Base-by-base conservation (phyloP, 768 basidiomycete genomes). In the Dendrothele bispora region DNA sequence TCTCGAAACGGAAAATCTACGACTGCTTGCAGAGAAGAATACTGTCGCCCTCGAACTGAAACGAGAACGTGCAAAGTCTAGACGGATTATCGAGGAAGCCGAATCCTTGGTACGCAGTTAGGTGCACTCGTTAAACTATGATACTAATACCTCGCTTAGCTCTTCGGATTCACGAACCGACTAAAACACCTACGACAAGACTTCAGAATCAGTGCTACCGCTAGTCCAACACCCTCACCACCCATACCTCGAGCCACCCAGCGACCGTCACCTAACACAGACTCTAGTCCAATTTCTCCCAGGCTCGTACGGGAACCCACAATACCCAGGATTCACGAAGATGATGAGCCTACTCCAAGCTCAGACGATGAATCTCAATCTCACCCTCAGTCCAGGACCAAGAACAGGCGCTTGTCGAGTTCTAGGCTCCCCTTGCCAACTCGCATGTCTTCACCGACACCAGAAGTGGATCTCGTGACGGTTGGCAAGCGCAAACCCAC, bases 1-100 rank as follows among this genome's bases (percentile, higher is more conserved):
- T n/a, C 78, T 92, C 39, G 83, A 88, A 50, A 81, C 84, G 51
- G 89, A 92, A 73, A 92, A 92, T 65, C 77, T 91, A 43, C 80
- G 86, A 46, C 73, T 92, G 55, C 83, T 86, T 48, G 83, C 88
- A 56, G 87, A 87, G 17, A 87, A 90, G 67, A 88, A 91, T 57
- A 78, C 85, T 10, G 79, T 92, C 42, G 69, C 78, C 4, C 69
- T 85, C 18, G 86, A 91, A 61, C 79, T 92, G 50, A 90, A 87
- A 71, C 82, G 80, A 59, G 90, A 91, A 63, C 80, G 80, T 43
- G 87, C 88, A 64, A 90, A 83, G 65, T 86, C 86, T 15, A 72
- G 78, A 56, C 83, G 79, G 61, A 65, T 92, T 52, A 72, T 91
- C 58, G 72, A 76, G 10, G 88, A 91, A 57, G 78, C 88, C 32